Evolutionary conservation across 805 yeast genomes (phyloP).

Genomic region (Torulaspora quercuum): DNA sequence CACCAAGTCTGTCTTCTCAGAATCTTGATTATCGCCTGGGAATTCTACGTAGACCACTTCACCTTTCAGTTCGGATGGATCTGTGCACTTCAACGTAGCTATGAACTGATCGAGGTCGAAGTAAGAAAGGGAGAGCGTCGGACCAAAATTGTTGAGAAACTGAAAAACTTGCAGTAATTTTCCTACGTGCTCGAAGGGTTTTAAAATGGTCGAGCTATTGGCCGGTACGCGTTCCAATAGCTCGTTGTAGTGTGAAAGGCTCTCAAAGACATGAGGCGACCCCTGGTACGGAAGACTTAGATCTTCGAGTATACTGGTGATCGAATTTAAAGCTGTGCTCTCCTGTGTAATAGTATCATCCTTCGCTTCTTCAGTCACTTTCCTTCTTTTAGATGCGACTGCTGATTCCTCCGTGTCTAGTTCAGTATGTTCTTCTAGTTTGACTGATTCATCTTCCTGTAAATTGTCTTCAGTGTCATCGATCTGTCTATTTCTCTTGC

Average conservation of each 20-base stretch:
- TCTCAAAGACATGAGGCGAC: constrained; percentile 20
- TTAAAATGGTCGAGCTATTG: not conserved
- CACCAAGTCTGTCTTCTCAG: constrained; percentile 3
- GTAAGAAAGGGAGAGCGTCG: constrained; percentile 24
- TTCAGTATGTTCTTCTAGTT: constrained; percentile 22
- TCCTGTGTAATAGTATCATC: constrained; percentile 13
- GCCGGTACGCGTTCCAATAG: constrained; percentile 24
- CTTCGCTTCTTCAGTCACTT: constrained; percentile 9
- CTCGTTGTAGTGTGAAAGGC: constrained; percentile 24
- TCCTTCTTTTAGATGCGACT: constrained; percentile 17
- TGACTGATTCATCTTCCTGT: constrained; percentile 26
- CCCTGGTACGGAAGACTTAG: constrained; percentile 27
- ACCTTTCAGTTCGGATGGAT: constrained; percentile 29
- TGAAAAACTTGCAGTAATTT: constrained; percentile 32
- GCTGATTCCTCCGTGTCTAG: constrained; percentile 18
- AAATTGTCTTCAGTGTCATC: constrained; percentile 27
- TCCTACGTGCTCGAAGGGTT: constrained; percentile 21
- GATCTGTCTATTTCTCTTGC: constrained; percentile 15
- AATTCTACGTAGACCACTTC: constrained; percentile 25
- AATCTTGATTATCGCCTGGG: constrained; percentile 5
- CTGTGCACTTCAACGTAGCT: constrained; percentile 31
- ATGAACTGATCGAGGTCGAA: constrained; percentile 34
- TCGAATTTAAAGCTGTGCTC: constrained; percentile 7
- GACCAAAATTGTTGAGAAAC: constrained; percentile 32
- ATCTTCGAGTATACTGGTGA: constrained; percentile 31